phyloP scores from a whole-genome alignment of 805 yeast genomes.

The Suhomyces vadensis region DNA sequence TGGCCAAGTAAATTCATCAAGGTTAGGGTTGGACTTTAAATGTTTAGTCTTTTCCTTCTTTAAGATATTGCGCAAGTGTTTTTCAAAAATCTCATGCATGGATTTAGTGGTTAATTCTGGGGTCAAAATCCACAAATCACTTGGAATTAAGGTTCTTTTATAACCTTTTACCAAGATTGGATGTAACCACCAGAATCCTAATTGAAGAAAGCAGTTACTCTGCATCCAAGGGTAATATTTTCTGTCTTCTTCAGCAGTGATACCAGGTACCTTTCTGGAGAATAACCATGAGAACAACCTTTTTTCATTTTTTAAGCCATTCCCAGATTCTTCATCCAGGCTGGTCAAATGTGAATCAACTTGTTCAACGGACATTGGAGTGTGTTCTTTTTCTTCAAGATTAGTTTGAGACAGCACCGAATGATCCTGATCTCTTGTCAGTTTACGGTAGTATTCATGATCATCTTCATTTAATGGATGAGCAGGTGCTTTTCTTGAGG shows the following conservation, averaged over 20 bases:
- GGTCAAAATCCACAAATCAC: constrained; percentile 39
- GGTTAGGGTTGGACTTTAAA: constrained; percentile 15
- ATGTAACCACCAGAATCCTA: constrained; percentile 42
- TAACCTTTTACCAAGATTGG: constrained; percentile 44
- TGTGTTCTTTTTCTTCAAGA: constrained; percentile 6
- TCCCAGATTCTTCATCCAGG: not conserved
- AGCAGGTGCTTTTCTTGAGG: constrained; percentile 7
- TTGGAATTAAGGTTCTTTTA: constrained; percentile 36
- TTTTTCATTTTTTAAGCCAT: constrained; percentile 42
- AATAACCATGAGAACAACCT: constrained; percentile 54
- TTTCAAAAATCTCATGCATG: constrained; percentile 33
- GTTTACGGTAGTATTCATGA: not conserved
- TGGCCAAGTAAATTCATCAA: constrained; percentile 41
- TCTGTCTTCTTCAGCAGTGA: constrained; percentile 55
- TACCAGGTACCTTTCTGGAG: constrained; percentile 49
- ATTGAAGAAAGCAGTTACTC: constrained; percentile 40
- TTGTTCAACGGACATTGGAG: not conserved
- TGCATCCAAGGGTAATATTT: constrained; percentile 47
- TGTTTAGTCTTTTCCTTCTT: constrained; percentile 21
- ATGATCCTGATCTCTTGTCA: not conserved
- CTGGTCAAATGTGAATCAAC: not conserved
- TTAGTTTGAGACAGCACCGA: constrained; percentile 11
- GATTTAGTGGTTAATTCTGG: constrained; percentile 37
- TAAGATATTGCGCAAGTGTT: constrained; percentile 23
- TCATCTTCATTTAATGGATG: no score